Conservation (phyloP, 352 stramenopile species). For the Phytophthora capsici region DNA sequence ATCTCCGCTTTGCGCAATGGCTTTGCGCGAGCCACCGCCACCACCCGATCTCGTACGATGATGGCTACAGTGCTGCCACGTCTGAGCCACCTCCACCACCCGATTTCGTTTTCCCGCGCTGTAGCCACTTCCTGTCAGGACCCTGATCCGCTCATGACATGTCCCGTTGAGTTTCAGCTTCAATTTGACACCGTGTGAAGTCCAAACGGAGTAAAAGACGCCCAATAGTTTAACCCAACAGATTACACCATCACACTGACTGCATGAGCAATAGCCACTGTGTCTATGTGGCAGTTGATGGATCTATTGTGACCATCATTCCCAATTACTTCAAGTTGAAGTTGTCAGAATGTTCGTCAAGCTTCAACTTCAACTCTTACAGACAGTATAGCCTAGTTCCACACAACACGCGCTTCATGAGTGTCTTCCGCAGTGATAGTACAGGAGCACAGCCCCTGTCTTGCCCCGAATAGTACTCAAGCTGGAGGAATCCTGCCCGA, state of each 20-base stretch:
- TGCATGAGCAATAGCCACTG: too few species aligned
- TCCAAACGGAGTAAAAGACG: too few species aligned
- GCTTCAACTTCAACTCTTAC: slow-evolving; percentile 24
- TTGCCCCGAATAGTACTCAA: slow-evolving; percentile 79
- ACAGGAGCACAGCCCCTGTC: slow-evolving; percentile 71
- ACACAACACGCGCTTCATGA: slow-evolving; percentile 66
- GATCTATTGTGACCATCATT: too few species aligned
- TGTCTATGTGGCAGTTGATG: too few species aligned
- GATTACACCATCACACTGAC: too few species aligned
- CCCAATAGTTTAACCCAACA: too few species aligned
- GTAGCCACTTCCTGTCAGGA: slow-evolving; percentile 22
- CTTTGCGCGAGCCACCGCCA: slow-evolving; percentile 2
- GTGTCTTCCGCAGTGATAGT: slow-evolving; percentile 57
- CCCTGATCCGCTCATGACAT: slow-evolving; percentile 9
- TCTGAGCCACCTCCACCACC: slow-evolving; percentile 14
- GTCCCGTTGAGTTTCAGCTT: slow-evolving; percentile 19
- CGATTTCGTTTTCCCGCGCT: slow-evolving; percentile 16
- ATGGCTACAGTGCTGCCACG: slow-evolving; percentile 16
- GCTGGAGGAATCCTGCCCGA: slow-evolving; percentile 62
- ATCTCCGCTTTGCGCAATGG: slow-evolving; percentile 20
- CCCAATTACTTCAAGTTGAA: neutral
- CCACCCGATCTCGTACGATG: slow-evolving; percentile 14
- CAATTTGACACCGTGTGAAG: too few species aligned
- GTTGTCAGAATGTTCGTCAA: neutral
- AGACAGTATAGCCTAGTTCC: slow-evolving; percentile 77